These are phyloP conservation scores for Trichoderma gracile DNA, from an alignment of 2,329 filamentous ascomycete genomes.

Conservation along the genomic window DNA sequence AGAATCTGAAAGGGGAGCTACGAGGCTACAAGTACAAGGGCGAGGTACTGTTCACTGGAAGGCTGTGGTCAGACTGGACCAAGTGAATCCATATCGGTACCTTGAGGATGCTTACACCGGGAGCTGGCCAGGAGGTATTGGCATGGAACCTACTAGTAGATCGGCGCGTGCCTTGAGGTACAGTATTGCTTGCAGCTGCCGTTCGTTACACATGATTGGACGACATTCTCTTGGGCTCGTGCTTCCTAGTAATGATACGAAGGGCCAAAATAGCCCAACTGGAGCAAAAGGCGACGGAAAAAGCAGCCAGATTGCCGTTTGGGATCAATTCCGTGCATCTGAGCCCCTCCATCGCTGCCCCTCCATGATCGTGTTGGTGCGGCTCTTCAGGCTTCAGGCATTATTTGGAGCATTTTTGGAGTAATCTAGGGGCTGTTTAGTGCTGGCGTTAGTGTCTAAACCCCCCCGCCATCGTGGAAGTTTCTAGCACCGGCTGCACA, in stretches of 20 bases:
- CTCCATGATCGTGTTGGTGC: not conserved
- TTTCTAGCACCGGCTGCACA: slow-evolving; percentile 21
- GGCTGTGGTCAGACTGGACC: not conserved
- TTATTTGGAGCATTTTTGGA: not conserved
- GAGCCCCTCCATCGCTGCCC: too few species aligned
- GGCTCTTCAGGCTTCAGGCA: not conserved
- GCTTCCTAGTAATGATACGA: too few species aligned
- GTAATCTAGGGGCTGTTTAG: not conserved
- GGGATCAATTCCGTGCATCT: too few species aligned
- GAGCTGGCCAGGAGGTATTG: not conserved
- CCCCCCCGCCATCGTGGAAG: slow-evolving; percentile 21
- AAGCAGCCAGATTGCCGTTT: too few species aligned
- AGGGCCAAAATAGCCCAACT: too few species aligned
- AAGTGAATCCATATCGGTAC: not conserved
- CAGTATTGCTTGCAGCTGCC: too few species aligned
- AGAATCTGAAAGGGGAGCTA: not conserved
- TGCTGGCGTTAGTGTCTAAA: slow-evolving; percentile 2
- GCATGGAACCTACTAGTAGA: too few species aligned
- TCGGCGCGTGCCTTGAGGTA: too few species aligned
- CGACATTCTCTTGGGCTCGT: too few species aligned
- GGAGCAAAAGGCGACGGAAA: too few species aligned
- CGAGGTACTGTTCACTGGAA: not conserved
- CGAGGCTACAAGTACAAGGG: not conserved
- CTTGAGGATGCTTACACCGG: not conserved
- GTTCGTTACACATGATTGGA: too few species aligned